Evolutionary conservation across 768 basidiomycete species (phyloP), one percentile per base, ranked within the genome.

Genomic region (Artomyces pyxidatus): DNA sequence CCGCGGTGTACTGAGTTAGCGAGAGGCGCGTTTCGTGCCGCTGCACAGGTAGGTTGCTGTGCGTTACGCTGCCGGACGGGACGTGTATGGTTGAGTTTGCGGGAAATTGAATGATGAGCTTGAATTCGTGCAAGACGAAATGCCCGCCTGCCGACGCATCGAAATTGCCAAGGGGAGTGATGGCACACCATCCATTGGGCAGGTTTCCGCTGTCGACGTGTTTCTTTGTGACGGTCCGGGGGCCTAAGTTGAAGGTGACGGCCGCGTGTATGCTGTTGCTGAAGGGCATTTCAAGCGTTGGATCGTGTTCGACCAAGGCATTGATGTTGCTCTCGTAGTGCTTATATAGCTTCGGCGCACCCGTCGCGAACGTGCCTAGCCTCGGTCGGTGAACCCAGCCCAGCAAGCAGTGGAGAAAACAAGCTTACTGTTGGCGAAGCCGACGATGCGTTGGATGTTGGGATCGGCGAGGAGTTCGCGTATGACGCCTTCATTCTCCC

Each of bases 1-100:
- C 59, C 0, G 57, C 47, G 2, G 53, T 48, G 42, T 60, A 60
- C 27, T 54, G 53, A 6, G 58, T 55, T 21, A 60, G 47, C 0
- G 56, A 54, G 22, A 16, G 23, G 6, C 51, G 47, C 6, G 2
- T 16, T 19, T 60, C 53, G 9, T 35, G 26, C 1, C 22, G 46
- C 37, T 38, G 50, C 26, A 56, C 41, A n/a, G 30, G 42, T 23
- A 29, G 37, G 52, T 50, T 60, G 47, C 49, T 42, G 41, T 56
- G 55, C 4, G 17, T 35, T 25, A 50, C 6, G 10, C 37, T 27
- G 3, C 52, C 53, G 6, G 57, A 59, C 1, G 51, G 54, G n/a
- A 56, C 56, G 17, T 53, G 42, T n/a, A 54, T 26, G 25, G 25
- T 45, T 38, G 51, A 47, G 8, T 53, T 47, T 22, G 53, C 42